Evolutionary conservation across 805 yeast species (phyloP), one percentile per base, ranked within the genome.

Genomic region (Schwanniomyces vanrijiae): DNA sequence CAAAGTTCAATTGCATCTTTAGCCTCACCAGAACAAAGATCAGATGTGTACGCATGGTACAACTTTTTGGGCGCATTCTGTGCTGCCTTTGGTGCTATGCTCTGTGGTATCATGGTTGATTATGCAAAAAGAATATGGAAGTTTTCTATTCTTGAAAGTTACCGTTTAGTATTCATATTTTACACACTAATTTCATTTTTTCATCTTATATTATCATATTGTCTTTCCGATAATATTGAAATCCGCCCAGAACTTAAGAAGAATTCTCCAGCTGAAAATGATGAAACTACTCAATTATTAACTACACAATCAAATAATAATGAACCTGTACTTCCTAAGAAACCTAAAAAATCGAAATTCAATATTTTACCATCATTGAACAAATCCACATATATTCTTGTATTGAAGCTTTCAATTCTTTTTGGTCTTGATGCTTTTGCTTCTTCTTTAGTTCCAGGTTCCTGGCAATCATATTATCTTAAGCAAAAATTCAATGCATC

Each of bases 11-110:
- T 80, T 31, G 81, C 84, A 0, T 75, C 79, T 14, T 56, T 80
- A 47, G 67, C 71, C 4, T 60, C 69, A 5, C 55, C 65, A 13
- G 68, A 66, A 9, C 63, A 72, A 25, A 59, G 83, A 44, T 69
- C 83, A 0, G 84, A 81, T 53, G 65, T 78, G n/a, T 81, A 75
- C 53, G 78, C 83, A 6, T 80, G 84, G 84, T 80, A 79, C 55
- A 69, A 73, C 0, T 73, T 81, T 52, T 56, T 76, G 31, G 84
- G 83, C 0, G 66, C 71, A 2, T 54, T 77, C 20, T 71, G 79
- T 16, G 65, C 71, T 20, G 81, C 83, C 0, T 13, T 74, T 8
- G 84, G 83, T 0, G 67, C 76, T 3, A 57, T 75, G 5, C 35
- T 62, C 2, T 67, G 72, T 29, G 84, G 83, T 0, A 25, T 25